Evolutionary conservation across 108 stramenopile genomes (phyloP), one percentile per base, ranked within the genome.

Genomic region (Skeletonema grethae): DNA sequence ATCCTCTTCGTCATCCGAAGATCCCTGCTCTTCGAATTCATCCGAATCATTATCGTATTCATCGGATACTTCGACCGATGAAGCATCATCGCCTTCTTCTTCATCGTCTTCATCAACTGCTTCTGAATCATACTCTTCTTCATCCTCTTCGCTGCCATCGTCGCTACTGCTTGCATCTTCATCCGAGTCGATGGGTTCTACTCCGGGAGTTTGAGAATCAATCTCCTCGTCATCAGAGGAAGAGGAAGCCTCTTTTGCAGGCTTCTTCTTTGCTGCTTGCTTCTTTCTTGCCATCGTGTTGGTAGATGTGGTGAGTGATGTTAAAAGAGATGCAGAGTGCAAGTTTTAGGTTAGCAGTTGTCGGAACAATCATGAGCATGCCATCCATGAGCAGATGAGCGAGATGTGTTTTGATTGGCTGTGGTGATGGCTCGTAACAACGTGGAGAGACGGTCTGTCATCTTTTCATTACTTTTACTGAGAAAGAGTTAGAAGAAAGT

Each of bases 1-100:
- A 46, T 92, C 92, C 15, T 91, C 94, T 38, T 93, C 92, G 63
- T 91, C 92, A 36, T 91, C 90, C 1, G 89, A 91, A 5, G 90
- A 92, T 45, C 92, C 92, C 82, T 93, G 92, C 50, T 93, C 92
- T 81, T 92, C 95, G 60, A 93, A 92, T 24, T 87, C 90, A 12
- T 93, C 95, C 29, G 38, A 73, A 22, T 69, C 67, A 43, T 41
- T 80, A 39, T 76, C 75, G n/a, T 75, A 63, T 3, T 75, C 80
- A 29, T 68, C 78, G 11, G 70, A 73, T 12, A 83, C 86, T 15
- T 79, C 76, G n/a, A 62, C 72, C 31, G 57, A 69, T 22, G 60
- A 67, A 10, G 61, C 68, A 22, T 65, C 65, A n/a, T 81, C 73
- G 31, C 60, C 67, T 46, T 77, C 72, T 20, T 82, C 72, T 10